Evolutionary conservation across 768 basidiomycete genomes (phyloP), one percentile per base, ranked within the genome.

Genomic region (Daedaleopsis sinensis): DNA sequence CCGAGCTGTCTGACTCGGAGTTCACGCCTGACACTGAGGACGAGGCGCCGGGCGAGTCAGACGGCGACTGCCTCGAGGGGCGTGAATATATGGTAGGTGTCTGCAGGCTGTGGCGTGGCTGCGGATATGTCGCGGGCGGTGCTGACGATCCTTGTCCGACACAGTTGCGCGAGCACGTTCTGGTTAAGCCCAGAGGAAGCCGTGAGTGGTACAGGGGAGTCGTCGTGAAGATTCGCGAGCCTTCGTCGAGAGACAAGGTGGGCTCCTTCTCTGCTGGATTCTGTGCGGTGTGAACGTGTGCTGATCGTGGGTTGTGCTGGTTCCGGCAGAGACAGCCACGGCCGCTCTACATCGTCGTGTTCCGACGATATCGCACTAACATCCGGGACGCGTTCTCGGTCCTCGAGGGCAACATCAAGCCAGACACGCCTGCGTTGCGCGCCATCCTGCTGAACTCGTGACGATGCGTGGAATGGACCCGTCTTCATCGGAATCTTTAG

Each of bases 381-480:
- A 61, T 68, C 52, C 60, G 65, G 50, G 58, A 62, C 15, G 52
- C 49, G 35, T 68, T 73, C 38, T 67, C 72, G 16, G 70, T 71
- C 5, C 54, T 71, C 55, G 64, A 71, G 39, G 73, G 73, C 32
- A 70, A 65, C 52, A 69, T 74, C 55, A 71, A 68, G 55, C 73
- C 69, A 3, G 71, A 74, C 43, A 72, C 72, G 19, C 58, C 62
- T 18, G 58, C 57, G 46, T 63, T 70, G 11, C 70, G 72, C 46
- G 58, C 47, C 21, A 59, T 71, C 39, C 15, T 59, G 47, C 57
- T 50, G 23, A 21, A 27, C 5, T 54, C 61, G 10, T 49, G 51
- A 62, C 72, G 38, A 63, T 53, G 27, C 27, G 27, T 32, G 27
- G 27, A 3, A 16, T 36, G 51, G 23, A 42, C 23, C 24, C 51